Conservation (phyloP, 2,329 filamentous ascomycete genomes). For the Cladophialophora yegresii region DNA sequence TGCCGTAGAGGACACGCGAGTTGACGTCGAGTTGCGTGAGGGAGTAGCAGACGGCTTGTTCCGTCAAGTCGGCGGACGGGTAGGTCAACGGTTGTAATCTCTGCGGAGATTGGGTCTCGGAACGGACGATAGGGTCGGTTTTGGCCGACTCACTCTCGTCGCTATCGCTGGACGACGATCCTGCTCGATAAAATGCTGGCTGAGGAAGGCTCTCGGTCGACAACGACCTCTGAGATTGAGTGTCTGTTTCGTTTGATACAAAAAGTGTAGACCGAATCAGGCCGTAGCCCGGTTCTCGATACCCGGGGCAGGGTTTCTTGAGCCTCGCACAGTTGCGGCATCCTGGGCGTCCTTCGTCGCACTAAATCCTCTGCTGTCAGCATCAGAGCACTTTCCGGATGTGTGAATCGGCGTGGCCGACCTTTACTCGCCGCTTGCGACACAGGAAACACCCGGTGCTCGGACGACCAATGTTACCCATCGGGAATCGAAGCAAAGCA, state of each 20-base stretch:
- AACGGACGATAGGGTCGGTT: constrained; percentile 16
- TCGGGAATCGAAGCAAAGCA: constrained; percentile 9
- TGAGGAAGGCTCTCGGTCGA: constrained; percentile 18
- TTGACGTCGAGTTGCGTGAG: constrained; percentile 26
- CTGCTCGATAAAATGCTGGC: not conserved
- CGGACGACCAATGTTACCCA: constrained; percentile 31
- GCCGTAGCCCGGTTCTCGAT: constrained; percentile 27
- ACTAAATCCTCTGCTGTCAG: constrained; percentile 21
- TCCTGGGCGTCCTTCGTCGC: constrained; percentile 28
- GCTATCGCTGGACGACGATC: constrained; percentile 15
- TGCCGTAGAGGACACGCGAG: constrained; percentile 28
- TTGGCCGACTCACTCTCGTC: constrained; percentile 19
- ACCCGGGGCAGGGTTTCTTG: constrained; percentile 29
- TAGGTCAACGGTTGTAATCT: constrained; percentile 2
- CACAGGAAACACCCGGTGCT: constrained; percentile 29
- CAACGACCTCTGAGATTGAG: constrained; percentile 2
- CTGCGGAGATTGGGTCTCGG: not conserved
- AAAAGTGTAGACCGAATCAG: constrained; percentile 26
- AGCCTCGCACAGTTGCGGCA: constrained; percentile 29
- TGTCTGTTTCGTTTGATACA: constrained; percentile 3
- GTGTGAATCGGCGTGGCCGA: constrained; percentile 8
- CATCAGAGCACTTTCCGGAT: not conserved
- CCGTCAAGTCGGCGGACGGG: constrained; percentile 15
- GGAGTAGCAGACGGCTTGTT: constrained; percentile 29
- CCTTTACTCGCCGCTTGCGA: constrained; percentile 30